Conservation (phyloP, 306 rosid genomes). For the Vigna nakashimae region DNA sequence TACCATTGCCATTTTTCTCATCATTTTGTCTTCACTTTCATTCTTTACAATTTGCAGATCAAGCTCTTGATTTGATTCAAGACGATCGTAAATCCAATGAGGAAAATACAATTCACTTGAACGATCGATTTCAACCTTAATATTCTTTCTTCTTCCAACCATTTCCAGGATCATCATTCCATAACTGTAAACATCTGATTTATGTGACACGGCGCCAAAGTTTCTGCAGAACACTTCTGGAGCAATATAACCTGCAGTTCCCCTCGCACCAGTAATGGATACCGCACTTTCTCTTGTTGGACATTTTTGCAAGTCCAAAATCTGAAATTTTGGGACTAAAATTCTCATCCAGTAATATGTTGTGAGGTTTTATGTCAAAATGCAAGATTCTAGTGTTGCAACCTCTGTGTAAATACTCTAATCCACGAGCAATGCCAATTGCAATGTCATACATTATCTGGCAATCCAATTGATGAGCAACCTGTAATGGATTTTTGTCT, state of each 20-base stretch:
- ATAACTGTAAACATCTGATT: constrained; percentile 51
- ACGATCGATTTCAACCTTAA: not conserved
- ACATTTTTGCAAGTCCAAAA: constrained; percentile 59
- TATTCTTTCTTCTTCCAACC: constrained; percentile 45
- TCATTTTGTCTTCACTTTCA: not conserved
- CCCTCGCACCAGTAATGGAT: constrained; percentile 47
- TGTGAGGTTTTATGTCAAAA: constrained; percentile 56
- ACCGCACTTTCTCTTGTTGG: constrained; percentile 39
- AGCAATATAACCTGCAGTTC: constrained; percentile 56
- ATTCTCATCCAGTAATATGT: constrained; percentile 43
- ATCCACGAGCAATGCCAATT: not conserved
- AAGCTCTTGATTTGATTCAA: constrained; percentile 30
- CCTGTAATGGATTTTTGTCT: not conserved
- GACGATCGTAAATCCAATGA: constrained; percentile 47
- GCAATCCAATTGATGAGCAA: not conserved
- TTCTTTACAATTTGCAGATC: not conserved
- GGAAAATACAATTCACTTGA: constrained; percentile 52
- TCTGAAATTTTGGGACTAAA: constrained; percentile 53
- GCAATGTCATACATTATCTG: not conserved
- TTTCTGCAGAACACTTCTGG: constrained; percentile 44
- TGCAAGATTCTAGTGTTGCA: constrained; percentile 2
- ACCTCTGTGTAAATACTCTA: not conserved
- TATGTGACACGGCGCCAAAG: constrained; percentile 52
- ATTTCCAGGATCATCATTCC: constrained; percentile 53
- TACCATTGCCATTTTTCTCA: constrained; percentile 40